phyloP scores from a whole-genome alignment of 225 moss, liverwort and hornwort genomes.

The Anthoceros angustus region DNA sequence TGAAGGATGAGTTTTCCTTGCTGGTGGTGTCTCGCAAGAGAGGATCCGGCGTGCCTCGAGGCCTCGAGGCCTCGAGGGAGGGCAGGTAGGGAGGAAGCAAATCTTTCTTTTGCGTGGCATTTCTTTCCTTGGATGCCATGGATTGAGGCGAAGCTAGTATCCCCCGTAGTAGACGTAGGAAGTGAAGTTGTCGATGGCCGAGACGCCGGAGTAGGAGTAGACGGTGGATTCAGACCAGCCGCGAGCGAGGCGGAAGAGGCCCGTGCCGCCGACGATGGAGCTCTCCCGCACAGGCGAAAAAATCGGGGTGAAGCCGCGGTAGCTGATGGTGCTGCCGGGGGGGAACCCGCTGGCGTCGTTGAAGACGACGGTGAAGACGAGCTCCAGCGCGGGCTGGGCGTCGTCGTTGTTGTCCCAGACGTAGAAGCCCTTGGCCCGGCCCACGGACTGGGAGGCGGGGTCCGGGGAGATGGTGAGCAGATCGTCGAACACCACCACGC shows the following conservation, averaged over 20 bases:
- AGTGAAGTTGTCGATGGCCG: neutral
- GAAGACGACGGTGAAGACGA: neutral
- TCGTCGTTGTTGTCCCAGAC: neutral
- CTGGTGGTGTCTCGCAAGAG: no score
- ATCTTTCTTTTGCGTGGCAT: no score
- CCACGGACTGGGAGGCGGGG: neutral
- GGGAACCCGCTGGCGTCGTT: neutral
- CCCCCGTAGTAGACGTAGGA: conserved; percentile 1
- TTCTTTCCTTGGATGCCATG: no score
- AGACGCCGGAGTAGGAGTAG: neutral
- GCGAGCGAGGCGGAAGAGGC: neutral
- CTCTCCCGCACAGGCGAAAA: neutral
- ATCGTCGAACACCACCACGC: neutral
- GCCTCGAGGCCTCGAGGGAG: no score
- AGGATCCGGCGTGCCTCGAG: no score
- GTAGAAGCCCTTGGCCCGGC: conserved; percentile 1
- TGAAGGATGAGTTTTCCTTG: no score
- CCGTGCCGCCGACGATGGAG: neutral
- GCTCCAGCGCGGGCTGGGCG: neutral
- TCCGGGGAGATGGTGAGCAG: neutral
- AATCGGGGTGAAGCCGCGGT: neutral
- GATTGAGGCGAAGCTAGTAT: neutral
- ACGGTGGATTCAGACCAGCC: neutral
- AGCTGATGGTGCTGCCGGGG: neutral
- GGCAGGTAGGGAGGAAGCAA: no score